Evolutionary conservation across 2,329 filamentous ascomycete genomes (phyloP), one percentile per base, ranked within the genome.

Genomic region (Neofusicoccum ribis): DNA sequence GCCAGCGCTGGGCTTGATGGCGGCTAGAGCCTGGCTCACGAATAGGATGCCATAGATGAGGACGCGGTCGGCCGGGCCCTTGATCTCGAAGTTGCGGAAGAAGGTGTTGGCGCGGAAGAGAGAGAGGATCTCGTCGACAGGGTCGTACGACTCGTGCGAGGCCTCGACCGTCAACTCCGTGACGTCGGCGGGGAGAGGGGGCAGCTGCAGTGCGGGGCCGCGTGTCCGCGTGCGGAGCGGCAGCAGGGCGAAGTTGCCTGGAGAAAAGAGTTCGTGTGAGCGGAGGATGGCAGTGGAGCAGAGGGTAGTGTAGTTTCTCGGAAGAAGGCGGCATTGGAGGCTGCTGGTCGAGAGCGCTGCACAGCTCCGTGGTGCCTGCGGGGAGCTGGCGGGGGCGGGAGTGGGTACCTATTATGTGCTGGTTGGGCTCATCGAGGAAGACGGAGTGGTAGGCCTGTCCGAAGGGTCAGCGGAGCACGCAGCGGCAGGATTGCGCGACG

Each of bases 81-180:
- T 94, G 83, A 98, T 96, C 84, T 98, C 95, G 74, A 99, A 99
- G 85, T 98, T 99, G 74, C 95, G 91, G 86, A 98, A 99, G 81
- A 99, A 94, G 67, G 94, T 97, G 84, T 99, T 98, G 73, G 95
- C 94, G 69, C 95, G 92, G 86, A 98, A 99, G 58, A 98, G 87
- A 12, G 89, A 86, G 64, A 99, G 86, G 60, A 96, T 89, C 83
- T 99, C 95, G 81, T 99, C 95, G 64, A 98, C 86, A 68, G 95
- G 91, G 82, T 99, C 95, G 84, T 98, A 98, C 74, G 91, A 93
- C 79, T 97, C 92, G 79, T 88, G 89, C 78, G 95, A 92, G 58
- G 93, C 90, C 78, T 97, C 92, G 72, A 84, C 78, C 67, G 79
- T 82, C 67, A 83, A 77, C 69, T 83, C 81, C 83, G 89, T 72